These are phyloP conservation scores for Gloeophyllum trabeum DNA, from an alignment of 768 basidiomycete genomes.

Conservation along the genomic window DNA sequence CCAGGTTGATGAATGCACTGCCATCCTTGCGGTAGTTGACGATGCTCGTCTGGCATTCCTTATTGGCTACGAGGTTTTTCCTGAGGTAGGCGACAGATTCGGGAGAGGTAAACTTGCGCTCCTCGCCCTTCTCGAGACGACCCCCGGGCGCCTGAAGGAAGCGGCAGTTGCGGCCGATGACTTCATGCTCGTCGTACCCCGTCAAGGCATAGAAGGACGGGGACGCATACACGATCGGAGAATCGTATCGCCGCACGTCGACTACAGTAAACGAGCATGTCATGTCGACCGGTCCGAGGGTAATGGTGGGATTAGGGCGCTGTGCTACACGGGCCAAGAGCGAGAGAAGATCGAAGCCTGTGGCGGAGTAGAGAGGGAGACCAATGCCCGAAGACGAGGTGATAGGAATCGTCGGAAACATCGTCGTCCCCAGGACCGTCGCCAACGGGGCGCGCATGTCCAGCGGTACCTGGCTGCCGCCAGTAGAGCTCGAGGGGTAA, in stretches of 20 bases:
- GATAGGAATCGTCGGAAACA: constrained; percentile 1
- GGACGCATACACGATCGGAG: constrained; percentile 85
- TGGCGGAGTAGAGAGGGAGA: constrained; percentile 72
- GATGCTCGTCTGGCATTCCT: constrained; percentile 82
- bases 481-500: too few relatives aligned
- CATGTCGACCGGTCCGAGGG: constrained; percentile 85
- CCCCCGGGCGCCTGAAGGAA: constrained; percentile 78
- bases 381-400: constrained; percentile 15
- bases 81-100: constrained; percentile 57
- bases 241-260: constrained; percentile 72
- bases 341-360: constrained; percentile 85
- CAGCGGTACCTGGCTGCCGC: too few relatives aligned
- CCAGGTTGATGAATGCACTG: constrained; percentile 80
- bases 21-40: constrained; percentile 87
- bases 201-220: constrained; percentile 74
- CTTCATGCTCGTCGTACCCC: constrained; percentile 63
- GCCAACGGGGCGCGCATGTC: not conserved
- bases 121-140: constrained; percentile 36
- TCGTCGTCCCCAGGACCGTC: not conserved
- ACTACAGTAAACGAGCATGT: constrained; percentile 88
- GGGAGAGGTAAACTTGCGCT: constrained; percentile 49
- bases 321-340: constrained; percentile 69
- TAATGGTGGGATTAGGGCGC: constrained; percentile 62
- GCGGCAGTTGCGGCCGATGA: constrained; percentile 85
- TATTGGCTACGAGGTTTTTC: constrained; percentile 54